phyloP scores from a whole-genome alignment of 495 filamentous ascomycete genomes.

The Penicillium daleae region DNA sequence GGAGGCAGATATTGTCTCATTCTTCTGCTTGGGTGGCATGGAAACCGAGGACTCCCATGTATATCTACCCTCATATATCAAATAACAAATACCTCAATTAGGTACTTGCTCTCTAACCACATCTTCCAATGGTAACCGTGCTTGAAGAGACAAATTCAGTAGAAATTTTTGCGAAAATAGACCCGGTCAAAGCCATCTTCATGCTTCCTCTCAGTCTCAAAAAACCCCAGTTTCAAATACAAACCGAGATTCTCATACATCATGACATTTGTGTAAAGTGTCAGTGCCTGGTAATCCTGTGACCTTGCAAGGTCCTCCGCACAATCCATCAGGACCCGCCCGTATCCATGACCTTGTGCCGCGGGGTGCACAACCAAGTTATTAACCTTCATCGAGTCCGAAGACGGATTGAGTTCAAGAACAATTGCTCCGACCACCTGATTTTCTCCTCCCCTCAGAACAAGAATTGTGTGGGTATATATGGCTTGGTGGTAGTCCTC shows the following conservation, averaged over 20 bases:
- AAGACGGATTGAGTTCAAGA: slow-evolving; percentile 2
- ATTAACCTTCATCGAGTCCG: slow-evolving; percentile 27
- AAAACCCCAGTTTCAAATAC: slow-evolving; percentile 41
- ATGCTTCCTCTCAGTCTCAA: slow-evolving; percentile 30
- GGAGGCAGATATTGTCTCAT: background rate
- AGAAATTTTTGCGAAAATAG: slow-evolving; percentile 25
- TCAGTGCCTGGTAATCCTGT: slow-evolving; percentile 17
- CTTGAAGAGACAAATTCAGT: background rate
- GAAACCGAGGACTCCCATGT: slow-evolving; percentile 15
- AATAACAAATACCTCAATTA: slow-evolving; percentile 2
- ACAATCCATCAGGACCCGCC: slow-evolving; percentile 29
- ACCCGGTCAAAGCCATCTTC: slow-evolving; percentile 41
- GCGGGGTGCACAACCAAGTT: slow-evolving; percentile 39
- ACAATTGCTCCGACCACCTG: slow-evolving; percentile 24
- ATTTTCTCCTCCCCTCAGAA: slow-evolving; percentile 10
- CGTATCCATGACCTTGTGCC: slow-evolving; percentile 38
- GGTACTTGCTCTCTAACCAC: background rate
- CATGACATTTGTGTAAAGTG: slow-evolving; percentile 41
- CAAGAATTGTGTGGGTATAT: slow-evolving; percentile 18
- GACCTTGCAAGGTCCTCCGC: slow-evolving; percentile 19
- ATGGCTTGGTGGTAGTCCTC: slow-evolving; percentile 32
- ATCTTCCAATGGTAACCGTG: background rate
- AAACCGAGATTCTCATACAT: slow-evolving; percentile 43
- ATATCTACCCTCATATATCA: slow-evolving; percentile 5
- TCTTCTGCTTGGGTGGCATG: slow-evolving; percentile 8